Conservation (phyloP, 441 rosid species). For the Populus tomentosa region DNA sequence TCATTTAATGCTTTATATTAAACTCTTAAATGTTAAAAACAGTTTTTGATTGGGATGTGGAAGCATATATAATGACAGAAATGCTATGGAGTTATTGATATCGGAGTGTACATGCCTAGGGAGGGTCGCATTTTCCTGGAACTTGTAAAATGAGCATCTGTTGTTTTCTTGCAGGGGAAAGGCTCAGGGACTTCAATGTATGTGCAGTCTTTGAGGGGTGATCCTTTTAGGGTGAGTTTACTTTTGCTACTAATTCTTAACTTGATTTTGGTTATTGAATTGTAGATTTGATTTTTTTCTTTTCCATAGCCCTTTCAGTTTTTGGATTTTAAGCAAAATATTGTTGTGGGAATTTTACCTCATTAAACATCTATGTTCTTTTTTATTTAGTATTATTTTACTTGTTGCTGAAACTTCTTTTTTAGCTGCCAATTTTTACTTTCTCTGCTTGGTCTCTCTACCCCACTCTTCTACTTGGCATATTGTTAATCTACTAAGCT, state of each 20-base stretch:
- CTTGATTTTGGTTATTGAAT: neutral
- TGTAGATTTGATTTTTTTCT: neutral
- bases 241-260: neutral
- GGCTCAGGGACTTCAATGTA: constrained; percentile 66
- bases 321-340: neutral
- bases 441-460: neutral
- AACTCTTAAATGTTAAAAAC: neutral
- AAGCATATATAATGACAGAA: neutral
- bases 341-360: neutral
- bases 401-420: neutral
- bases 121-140: neutral
- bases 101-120: neutral
- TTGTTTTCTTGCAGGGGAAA: constrained; percentile 51
- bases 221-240: constrained; percentile 80
- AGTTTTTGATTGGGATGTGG: neutral
- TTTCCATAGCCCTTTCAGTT: neutral
- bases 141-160: neutral
- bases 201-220: constrained; percentile 95
- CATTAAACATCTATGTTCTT: neutral
- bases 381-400: neutral
- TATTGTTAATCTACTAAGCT: neutral
- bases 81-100: neutral
- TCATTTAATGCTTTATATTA: neutral
- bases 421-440: neutral
- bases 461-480: neutral